Conservation (phyloP, 1,284 basidiomycete species). For the Cryptococcus sp. region DNA sequence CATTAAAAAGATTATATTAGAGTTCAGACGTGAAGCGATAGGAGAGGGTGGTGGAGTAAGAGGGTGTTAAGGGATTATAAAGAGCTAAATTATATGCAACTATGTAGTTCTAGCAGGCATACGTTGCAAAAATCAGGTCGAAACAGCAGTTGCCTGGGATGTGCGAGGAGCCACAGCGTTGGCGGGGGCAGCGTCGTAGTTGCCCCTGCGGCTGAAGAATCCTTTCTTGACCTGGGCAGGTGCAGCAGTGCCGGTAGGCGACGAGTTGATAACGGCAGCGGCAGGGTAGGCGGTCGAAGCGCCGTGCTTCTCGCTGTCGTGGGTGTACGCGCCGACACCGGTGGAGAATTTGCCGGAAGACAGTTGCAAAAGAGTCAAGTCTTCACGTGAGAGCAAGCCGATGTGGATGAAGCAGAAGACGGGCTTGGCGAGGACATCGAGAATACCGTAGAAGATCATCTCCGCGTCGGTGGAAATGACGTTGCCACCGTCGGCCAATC, state of each 20-base stretch:
- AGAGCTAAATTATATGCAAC: neutral
- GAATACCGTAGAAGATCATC: constrained; percentile 62
- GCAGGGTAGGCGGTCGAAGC: constrained; percentile 1
- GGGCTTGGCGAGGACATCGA: constrained; percentile 63
- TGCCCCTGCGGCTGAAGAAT: constrained; percentile 32
- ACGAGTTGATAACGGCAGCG: constrained; percentile 2
- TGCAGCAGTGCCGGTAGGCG: constrained; percentile 3
- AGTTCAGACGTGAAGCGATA: no score
- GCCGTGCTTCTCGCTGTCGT: constrained; percentile 32
- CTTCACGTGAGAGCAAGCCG: constrained; percentile 29
- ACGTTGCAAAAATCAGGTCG: constrained; percentile 1
- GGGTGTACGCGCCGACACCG: constrained; percentile 14
- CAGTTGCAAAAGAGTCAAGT: constrained; percentile 43
- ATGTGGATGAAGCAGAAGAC: constrained; percentile 52
- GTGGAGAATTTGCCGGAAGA: constrained; percentile 39
- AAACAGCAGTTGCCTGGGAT: constrained; percentile 22
- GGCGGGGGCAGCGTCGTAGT: constrained; percentile 26
- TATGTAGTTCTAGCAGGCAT: neutral
- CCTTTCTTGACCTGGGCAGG: constrained; percentile 21
- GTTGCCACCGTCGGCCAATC: constrained; percentile 53
- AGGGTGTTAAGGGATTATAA: no score
- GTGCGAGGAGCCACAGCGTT: constrained; percentile 13
- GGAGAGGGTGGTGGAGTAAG: no score
- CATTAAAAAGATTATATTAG: no score
- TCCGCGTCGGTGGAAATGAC: constrained; percentile 51